Conservation (phyloP, 106 monocot genomes). For the Apostasia shenzhenica region DNA sequence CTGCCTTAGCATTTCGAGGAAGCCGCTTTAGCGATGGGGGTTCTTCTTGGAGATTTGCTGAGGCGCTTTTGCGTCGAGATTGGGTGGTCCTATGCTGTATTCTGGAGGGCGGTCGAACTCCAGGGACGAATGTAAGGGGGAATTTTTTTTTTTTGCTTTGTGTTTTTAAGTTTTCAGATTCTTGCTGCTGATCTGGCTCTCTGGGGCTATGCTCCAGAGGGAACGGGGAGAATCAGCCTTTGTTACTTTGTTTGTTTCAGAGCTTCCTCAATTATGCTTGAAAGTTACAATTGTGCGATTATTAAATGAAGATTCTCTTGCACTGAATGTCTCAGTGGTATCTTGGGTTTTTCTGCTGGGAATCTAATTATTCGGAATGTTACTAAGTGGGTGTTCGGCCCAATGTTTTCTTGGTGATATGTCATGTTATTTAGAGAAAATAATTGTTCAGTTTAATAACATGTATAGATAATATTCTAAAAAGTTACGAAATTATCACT, state of each 20-base stretch:
- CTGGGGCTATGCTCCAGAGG: not conserved
- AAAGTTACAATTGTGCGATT: not conserved
- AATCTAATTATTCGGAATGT: too few species aligned
- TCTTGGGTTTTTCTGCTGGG: too few species aligned
- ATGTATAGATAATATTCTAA: too few species aligned
- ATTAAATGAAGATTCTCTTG: not conserved
- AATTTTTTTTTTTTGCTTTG: not conserved
- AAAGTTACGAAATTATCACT: too few species aligned
- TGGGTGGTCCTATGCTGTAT: slow-evolving; percentile 89
- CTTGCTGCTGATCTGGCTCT: not conserved
- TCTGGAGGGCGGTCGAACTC: slow-evolving; percentile 44
- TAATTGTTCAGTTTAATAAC: too few species aligned
- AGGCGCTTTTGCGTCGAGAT: slow-evolving; percentile 60
- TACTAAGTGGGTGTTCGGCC: too few species aligned
- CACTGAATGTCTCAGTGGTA: too few species aligned
- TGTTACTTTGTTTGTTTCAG: slow-evolving; percentile 3
- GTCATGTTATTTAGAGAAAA: too few species aligned
- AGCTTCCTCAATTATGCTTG: not conserved
- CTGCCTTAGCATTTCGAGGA: not conserved
- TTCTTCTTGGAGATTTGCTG: slow-evolving; percentile 33
- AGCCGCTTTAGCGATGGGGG: slow-evolving; percentile 21
- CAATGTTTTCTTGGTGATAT: too few species aligned
- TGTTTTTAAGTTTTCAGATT: not conserved
- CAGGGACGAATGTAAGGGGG: slow-evolving; percentile 32
- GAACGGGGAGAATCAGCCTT: not conserved